Percentiles rank a stretch among this genome's conserved stretches.
Evolutionary conservation across 305 asterid genomes (phyloP).

Genomic region (Fraxinus velutina): DNA sequence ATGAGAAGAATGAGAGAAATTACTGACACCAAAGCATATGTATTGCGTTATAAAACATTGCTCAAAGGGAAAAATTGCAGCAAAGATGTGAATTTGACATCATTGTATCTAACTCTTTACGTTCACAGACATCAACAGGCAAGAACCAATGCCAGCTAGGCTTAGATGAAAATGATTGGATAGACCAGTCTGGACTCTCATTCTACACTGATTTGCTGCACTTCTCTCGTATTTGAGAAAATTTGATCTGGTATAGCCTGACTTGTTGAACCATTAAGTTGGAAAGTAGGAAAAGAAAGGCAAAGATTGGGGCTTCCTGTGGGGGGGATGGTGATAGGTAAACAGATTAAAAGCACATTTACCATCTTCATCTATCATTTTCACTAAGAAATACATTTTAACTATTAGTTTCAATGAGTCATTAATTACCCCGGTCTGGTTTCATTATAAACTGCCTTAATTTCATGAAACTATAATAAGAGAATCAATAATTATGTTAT

Average conservation of each 20-base stretch:
- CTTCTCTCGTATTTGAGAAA: neutral
- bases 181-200: neutral
- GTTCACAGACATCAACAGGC: neutral
- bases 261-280: neutral
- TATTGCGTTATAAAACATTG: neutral
- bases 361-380: conserved; percentile 1
- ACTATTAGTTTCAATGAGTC: neutral
- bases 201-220: neutral
- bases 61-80: neutral
- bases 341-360: conserved; percentile 37
- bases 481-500: neutral
- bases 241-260: neutral
- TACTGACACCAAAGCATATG: neutral
- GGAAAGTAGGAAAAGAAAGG: neutral
- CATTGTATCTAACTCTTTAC: neutral
- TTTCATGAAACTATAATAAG: conserved; percentile 42
- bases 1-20: neutral
- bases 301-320: neutral
- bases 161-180: neutral
- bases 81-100: neutral
- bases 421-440: conserved; percentile 37
- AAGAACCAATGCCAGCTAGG: neutral
- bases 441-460: conserved; percentile 72
- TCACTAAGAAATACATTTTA: neutral
- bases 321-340: neutral